Base-by-base conservation (phyloP, 331 rosid genomes). In the Arachis monticola region DNA sequence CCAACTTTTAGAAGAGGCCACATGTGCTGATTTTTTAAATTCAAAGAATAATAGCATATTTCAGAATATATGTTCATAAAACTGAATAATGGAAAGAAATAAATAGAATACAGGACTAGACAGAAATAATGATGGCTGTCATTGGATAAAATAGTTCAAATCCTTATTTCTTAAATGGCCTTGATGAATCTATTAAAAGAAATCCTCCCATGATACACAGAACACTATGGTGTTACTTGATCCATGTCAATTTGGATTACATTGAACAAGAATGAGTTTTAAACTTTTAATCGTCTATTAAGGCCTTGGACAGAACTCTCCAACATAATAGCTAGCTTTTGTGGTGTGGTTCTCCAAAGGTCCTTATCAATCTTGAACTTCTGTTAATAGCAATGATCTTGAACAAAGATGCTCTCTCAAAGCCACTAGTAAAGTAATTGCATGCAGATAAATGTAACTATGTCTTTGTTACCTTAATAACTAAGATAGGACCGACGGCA, bases 1-100 rank as follows among this genome's bases (percentile, higher is more conserved):
- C 97, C 97, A 57, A 59, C 78, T 83, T 88, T 89, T 12, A 93
- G 86, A 76, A 91, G 97, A 75, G 97, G 97, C 98, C 97, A 93
- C 97, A 93, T 83, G 59, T 91, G 98, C 98, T 93, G 89, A 35
- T 84, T 69, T 41, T 35, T 5, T 48, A 64, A 35, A 64, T 72
- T 80, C 66, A 64, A 30, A 57, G 45, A 51, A 60, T 44, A 51
- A 60, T 44, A 52, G 6, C 10, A 51, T 76, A 41, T 4, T 47
- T 44, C 13, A 71, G 53, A 42, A 67, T 11, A 53, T 13, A n/a
- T 51, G 5, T 47, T 53, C 22, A 17, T 70, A 38, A 60, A 72
- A 59, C 67, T 3, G n/a, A 44, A 75, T 17, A 17, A 17, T 17
- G 22, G 22, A 17, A 66, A n/a, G 53, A 83, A 65, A 79, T 12